Evolutionary conservation across 2,329 filamentous ascomycete genomes (phyloP).

Genomic region (Colletotrichum eleusines): DNA sequence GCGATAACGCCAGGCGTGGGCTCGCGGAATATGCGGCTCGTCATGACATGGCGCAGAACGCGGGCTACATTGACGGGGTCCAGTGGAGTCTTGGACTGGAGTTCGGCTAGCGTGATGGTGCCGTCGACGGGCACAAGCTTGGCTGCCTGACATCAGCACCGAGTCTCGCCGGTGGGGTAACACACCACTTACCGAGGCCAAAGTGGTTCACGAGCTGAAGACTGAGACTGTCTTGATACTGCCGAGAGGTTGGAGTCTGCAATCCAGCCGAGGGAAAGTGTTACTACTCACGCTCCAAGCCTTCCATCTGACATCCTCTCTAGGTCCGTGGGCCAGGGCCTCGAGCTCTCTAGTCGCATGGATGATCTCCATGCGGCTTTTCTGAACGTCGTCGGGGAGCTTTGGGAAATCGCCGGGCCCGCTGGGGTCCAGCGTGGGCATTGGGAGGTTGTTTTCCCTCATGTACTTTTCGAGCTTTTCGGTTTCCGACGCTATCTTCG

Average conservation of each 20-base stretch:
- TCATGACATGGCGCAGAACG: conserved; percentile 68
- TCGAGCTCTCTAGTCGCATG: conserved; percentile 62
- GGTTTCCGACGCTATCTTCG: conserved; percentile 61
- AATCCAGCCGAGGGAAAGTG: background rate
- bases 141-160: conserved; percentile 50
- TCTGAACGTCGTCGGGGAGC: conserved; percentile 59
- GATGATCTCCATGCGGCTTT: conserved; percentile 60
- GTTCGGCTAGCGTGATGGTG: conserved; percentile 59
- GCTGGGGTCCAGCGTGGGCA: conserved; percentile 60
- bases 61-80: conserved; percentile 64
- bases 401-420: conserved; percentile 60
- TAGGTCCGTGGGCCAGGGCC: conserved; percentile 61
- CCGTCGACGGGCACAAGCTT: conserved; percentile 62
- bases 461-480: conserved; percentile 63
- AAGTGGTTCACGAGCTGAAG: conserved; percentile 64
- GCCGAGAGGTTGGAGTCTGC: conserved; percentile 35
- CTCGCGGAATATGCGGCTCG: conserved; percentile 67
- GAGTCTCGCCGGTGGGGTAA: background rate
- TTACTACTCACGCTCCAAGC: conserved; percentile 62
- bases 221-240: conserved; percentile 65
- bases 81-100: conserved; percentile 59
- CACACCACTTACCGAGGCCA: conserved; percentile 57
- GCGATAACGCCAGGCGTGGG: conserved; percentile 62
- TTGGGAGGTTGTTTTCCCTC: conserved; percentile 54
- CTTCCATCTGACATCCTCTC: conserved; percentile 64